Percentiles rank a stretch among this genome's conserved stretches.
phyloP scores from a whole-genome alignment of 352 stramenopile genomes.

The Globisporangium ultimum region DNA sequence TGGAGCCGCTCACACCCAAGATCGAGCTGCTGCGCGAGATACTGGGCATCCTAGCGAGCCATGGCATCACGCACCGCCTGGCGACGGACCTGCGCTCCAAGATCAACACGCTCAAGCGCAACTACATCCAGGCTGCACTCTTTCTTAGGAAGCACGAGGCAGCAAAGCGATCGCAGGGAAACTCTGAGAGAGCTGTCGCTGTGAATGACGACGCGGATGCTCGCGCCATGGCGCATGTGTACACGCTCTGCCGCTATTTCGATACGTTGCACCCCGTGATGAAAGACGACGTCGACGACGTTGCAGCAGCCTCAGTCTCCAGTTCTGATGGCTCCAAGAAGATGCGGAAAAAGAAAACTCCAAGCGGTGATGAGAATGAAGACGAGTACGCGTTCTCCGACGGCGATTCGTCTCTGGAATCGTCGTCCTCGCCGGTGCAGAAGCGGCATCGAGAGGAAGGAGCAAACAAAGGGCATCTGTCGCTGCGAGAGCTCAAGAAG shows the following conservation, averaged over 20 bases:
- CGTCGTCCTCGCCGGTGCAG: conserved; percentile 22
- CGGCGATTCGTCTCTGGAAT: conserved; percentile 16
- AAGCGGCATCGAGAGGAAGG: conserved; percentile 53
- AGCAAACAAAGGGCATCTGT: conserved; percentile 42
- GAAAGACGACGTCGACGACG: conserved; percentile 5
- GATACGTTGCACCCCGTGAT: conserved; percentile 12
- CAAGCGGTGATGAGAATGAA: not conserved
- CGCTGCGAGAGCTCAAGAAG: not conserved
- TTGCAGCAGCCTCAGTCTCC: not conserved
- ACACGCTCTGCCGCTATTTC: conserved; percentile 13
- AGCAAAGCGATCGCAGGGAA: conserved; percentile 5
- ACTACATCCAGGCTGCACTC: conserved; percentile 8
- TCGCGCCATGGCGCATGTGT: conserved; percentile 11
- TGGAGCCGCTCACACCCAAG: conserved; percentile 12
- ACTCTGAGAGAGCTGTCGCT: not conserved
- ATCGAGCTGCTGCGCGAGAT: conserved; percentile 18
- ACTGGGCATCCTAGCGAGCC: conserved; percentile 2
- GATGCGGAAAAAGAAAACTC: not conserved
- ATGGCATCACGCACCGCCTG: conserved; percentile 15
- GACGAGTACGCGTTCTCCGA: not conserved
- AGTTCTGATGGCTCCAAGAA: not conserved
- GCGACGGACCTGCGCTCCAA: conserved; percentile 18
- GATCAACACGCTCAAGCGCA: conserved; percentile 13
- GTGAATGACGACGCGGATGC: conserved; percentile 1
- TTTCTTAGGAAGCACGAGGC: conserved; percentile 12